These are phyloP conservation scores for Aspergillus novoparasiticus DNA, from an alignment of 2,329 filamentous ascomycete genomes.

Conservation along the genomic window DNA sequence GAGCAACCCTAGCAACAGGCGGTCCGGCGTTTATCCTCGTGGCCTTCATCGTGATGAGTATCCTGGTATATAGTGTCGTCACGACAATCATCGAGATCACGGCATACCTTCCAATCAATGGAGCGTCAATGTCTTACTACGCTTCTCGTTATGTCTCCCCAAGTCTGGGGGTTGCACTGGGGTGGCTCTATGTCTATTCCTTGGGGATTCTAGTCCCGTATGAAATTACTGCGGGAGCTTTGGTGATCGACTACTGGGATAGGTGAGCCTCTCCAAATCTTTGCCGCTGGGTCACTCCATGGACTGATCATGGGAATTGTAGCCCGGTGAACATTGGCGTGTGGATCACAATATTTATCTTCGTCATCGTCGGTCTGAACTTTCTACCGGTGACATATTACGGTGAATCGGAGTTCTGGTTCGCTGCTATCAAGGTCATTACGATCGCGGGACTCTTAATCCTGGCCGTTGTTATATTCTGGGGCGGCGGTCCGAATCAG, in stretches of 20 bases:
- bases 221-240: constrained; percentile 66
- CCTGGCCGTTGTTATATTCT: constrained; percentile 58
- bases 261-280: constrained; percentile 14
- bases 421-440: constrained; percentile 54
- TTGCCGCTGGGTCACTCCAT: no score
- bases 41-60: constrained; percentile 54
- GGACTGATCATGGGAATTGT: no score
- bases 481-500: constrained; percentile 54
- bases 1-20: constrained; percentile 53
- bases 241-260: constrained; percentile 66
- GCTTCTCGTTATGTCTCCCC: constrained; percentile 46
- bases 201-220: constrained; percentile 52
- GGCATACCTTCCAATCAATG: constrained; percentile 47
- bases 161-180: constrained; percentile 46
- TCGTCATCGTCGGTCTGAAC: constrained; percentile 58
- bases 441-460: constrained; percentile 56
- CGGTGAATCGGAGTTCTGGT: constrained; percentile 59
- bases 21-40: constrained; percentile 56
- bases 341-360: constrained; percentile 60
- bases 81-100: constrained; percentile 46
- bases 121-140: constrained; percentile 47
- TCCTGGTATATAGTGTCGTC: constrained; percentile 52
- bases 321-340: constrained; percentile 44
- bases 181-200: constrained; percentile 53
- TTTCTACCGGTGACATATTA: constrained; percentile 53